These are phyloP conservation scores for Phyllosticta citriasiana DNA, from an alignment of 2,329 filamentous ascomycete species.

Conservation along the genomic window DNA sequence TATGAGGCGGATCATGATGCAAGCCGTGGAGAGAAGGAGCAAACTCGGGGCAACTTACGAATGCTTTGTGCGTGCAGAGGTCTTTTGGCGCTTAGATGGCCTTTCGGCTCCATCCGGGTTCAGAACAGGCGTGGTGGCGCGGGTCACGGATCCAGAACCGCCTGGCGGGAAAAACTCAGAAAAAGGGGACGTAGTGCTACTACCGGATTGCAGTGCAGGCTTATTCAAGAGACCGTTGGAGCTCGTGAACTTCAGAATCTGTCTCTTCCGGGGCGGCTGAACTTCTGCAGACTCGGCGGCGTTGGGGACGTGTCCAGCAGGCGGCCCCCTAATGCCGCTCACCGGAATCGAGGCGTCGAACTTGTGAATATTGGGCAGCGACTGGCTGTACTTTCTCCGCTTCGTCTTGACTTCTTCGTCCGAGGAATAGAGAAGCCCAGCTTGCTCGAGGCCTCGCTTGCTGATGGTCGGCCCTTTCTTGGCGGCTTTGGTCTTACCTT, in stretches of 20 bases:
- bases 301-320: not conserved
- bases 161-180: slow-evolving; percentile 4
- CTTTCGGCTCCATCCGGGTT: slow-evolving; percentile 6
- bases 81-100: slow-evolving; percentile 10
- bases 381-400: slow-evolving; percentile 2
- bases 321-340: slow-evolving; percentile 3
- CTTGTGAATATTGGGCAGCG: not conserved
- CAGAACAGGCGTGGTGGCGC: slow-evolving; percentile 10
- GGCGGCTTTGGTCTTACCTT: slow-evolving; percentile 2
- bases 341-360: slow-evolving; percentile 1
- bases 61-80: slow-evolving; percentile 7
- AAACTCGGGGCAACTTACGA: slow-evolving; percentile 8
- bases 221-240: slow-evolving; percentile 6
- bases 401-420: slow-evolving; percentile 6
- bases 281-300: not conserved
- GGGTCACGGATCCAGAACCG: slow-evolving; percentile 7
- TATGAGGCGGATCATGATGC: not conserved
- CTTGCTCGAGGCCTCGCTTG: slow-evolving; percentile 5
- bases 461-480: not conserved
- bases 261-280: slow-evolving; percentile 2
- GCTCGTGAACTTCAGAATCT: slow-evolving; percentile 6
- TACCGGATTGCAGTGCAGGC: slow-evolving; percentile 3
- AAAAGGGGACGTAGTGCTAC: slow-evolving; percentile 6
- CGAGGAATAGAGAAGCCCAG: slow-evolving; percentile 6
- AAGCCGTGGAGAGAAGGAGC: not conserved